Evolutionary conservation across 2,329 filamentous ascomycete genomes (phyloP).

Genomic region (Penicillium hesseltinei): DNA sequence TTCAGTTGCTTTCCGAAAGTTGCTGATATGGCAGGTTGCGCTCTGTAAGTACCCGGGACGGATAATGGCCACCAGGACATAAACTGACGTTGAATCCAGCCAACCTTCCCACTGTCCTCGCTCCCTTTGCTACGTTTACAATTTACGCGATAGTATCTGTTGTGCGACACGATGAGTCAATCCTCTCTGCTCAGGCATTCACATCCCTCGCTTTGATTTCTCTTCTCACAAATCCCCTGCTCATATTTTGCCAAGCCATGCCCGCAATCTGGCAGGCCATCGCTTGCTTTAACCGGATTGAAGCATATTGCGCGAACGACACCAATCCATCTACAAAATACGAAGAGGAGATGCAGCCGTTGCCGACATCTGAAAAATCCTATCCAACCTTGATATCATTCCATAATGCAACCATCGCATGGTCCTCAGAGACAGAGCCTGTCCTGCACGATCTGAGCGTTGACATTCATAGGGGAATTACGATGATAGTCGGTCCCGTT

Average conservation of each 20-base stretch:
- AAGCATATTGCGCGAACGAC: constrained; percentile 12
- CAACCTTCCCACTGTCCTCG: constrained; percentile 15
- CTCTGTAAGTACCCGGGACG: constrained; percentile 14
- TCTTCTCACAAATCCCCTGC: constrained; percentile 20
- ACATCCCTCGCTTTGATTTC: constrained; percentile 25
- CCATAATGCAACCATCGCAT: not conserved
- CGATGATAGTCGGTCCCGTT: constrained; percentile 11
- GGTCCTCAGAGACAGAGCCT: not conserved
- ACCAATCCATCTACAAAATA: not conserved
- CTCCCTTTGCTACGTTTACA: constrained; percentile 21
- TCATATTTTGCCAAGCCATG: constrained; percentile 19
- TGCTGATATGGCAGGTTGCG: constrained; percentile 12
- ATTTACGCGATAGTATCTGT: constrained; percentile 13
- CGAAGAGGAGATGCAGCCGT: not conserved
- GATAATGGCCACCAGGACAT: not conserved
- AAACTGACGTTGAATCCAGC: constrained; percentile 13
- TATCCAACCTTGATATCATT: not conserved
- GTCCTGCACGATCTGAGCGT: not conserved
- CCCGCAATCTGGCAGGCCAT: constrained; percentile 13
- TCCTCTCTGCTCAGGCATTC: constrained; percentile 16
- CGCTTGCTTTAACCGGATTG: constrained; percentile 19
- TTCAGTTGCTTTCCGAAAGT: constrained; percentile 1
- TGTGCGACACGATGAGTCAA: not conserved
- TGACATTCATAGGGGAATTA: not conserved
- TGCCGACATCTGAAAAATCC: not conserved